Base-by-base conservation (phyloP, 140 eudicot species). In the Ambrosia hybrid region DNA sequence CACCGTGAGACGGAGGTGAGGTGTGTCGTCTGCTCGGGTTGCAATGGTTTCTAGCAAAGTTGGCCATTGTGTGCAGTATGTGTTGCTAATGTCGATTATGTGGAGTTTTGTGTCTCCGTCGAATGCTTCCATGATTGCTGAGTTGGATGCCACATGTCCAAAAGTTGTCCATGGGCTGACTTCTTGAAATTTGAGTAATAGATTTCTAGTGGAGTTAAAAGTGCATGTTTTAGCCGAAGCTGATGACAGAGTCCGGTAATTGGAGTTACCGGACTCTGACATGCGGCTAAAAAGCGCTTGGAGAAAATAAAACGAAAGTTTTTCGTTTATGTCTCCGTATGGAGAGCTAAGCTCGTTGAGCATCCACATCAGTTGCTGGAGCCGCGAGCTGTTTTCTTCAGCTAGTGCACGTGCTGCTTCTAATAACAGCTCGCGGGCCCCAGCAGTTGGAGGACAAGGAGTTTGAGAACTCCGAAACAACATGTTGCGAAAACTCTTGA, bases 111-210 rank as follows among this genome's bases (percentile, higher is more conserved):
- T 21, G 62, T 86, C 96, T 6, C 96, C 95, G 43, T 95, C 97
- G 2, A 95, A 77, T 6, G 97, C 97, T 38, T 95, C 99, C 89
- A 95, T 81, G 69, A 95, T 87, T 3, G 99, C 96, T 0, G 96
- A 97, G 15, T 95, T 95, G 34, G 80, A 84, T 5, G 99, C 99
- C 30, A 95, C 99, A 61, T 95, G 99, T 0, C 99, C 99, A 46
- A 95, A 95, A 33, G 89, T 95, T 16, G 96, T 88, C 99, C 99
- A 95, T 0, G 99, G 97, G 76, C 99, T 95, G 9, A 86, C 99
- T 53, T 95, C 97, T 72, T 95, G 99, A 70, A 90, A 95, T 58
- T 95, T 95, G 3, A 95, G 78, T 2, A 88, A 76, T 51, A 77
- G 83, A 61, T 85, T 88, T 9, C 99, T 76, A 0, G 96, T 88